A percentile compares a stretch with the other conserved stretches of the same genome.
These are phyloP conservation scores for Colletotrichum higginsianum DNA, from an alignment of 2,329 filamentous ascomycete genomes.

Conservation along the genomic window DNA sequence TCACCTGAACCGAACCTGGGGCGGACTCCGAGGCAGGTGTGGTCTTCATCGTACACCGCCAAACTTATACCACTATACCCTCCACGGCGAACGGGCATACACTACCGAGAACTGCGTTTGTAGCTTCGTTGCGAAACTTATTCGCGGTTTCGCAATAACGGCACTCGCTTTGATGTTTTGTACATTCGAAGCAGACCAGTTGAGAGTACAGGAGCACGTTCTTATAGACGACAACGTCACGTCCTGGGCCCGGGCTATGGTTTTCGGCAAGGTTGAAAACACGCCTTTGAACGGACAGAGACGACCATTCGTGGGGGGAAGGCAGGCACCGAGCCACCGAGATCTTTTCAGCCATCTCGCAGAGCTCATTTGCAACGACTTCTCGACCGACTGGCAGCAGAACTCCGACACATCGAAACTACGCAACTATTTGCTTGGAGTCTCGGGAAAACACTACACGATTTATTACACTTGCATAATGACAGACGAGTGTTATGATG, in stretches of 20 bases:
- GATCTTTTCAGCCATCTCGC: neutral
- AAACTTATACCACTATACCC: too few relatives aligned
- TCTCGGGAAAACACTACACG: neutral
- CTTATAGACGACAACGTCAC: fast-evolving
- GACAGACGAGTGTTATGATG: neutral
- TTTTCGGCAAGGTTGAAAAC: too few relatives aligned
- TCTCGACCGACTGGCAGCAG: neutral
- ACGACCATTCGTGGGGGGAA: too few relatives aligned
- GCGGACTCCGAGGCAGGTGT: too few relatives aligned
- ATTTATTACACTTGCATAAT: neutral
- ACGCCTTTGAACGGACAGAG: too few relatives aligned
- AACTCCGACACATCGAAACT: too few relatives aligned
- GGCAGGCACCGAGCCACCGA: too few relatives aligned
- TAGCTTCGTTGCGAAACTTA: neutral
- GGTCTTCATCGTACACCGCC: too few relatives aligned
- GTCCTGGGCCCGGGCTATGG: neutral
- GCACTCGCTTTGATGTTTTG: neutral
- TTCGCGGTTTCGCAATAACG: neutral
- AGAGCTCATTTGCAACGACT: neutral
- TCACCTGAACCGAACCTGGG: too few relatives aligned
- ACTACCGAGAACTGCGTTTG: neutral
- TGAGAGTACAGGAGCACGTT: neutral
- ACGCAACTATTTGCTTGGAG: neutral
- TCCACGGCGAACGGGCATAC: neutral
- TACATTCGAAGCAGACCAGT: neutral